Evolutionary conservation across 2,329 filamentous ascomycete species (phyloP).

Genomic region (Phyllosticta citriasiana): DNA sequence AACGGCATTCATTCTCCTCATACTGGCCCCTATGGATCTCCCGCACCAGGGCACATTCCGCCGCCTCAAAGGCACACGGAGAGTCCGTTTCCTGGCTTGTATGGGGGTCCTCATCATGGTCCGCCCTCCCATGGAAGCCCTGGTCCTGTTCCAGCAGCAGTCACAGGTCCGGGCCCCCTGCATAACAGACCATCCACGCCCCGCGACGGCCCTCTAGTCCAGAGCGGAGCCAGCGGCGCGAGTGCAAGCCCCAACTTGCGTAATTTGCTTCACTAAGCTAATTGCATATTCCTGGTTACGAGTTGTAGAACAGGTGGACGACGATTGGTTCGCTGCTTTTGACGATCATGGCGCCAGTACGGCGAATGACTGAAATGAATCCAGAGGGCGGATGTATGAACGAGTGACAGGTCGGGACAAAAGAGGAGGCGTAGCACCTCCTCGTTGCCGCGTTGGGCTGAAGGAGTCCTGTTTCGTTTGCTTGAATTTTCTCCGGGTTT

Average conservation of each 20-base stretch:
- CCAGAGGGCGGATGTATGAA: background rate
- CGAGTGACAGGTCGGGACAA: background rate
- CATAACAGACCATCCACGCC: constrained; percentile 23
- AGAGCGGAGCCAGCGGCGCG: constrained; percentile 21
- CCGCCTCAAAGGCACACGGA: constrained; percentile 20
- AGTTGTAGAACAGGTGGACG: background rate
- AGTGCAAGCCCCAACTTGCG: constrained; percentile 40
- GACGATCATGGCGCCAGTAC: background rate
- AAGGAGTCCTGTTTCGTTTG: background rate
- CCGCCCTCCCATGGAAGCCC: constrained; percentile 10
- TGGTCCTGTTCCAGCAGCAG: background rate
- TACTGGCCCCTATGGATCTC: constrained; percentile 14
- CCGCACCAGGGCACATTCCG: constrained; percentile 1
- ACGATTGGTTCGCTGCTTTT: background rate
- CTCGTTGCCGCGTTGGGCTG: background rate
- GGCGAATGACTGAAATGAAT: background rate
- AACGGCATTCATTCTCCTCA: constrained; percentile 16
- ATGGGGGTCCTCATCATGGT: constrained; percentile 8
- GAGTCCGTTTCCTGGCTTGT: constrained; percentile 20
- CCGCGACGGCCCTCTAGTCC: constrained; percentile 23
- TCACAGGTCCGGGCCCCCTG: constrained; percentile 12
- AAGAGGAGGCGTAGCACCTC: background rate
- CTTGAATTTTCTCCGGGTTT: background rate
- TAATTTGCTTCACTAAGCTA: constrained; percentile 34
- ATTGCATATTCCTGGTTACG: background rate